Base-by-base conservation (phyloP, 2,329 filamentous ascomycete species). In the Scedosporium apiospermum region DNA sequence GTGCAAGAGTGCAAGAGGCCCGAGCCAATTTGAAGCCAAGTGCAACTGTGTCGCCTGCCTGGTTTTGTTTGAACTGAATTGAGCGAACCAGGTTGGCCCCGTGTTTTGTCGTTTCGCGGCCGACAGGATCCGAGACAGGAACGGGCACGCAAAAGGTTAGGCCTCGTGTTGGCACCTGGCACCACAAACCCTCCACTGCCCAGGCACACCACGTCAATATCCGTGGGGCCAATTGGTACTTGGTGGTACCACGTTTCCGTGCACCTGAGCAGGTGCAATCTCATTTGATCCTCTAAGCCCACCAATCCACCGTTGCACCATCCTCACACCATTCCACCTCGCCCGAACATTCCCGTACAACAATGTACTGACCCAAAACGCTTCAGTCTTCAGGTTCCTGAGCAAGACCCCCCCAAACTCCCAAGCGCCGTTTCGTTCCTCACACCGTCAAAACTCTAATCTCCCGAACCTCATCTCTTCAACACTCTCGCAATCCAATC, bases 401-500 rank as follows among this genome's bases (percentile, higher is more conserved):
- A 38, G 34, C 26, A 3, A 26, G 26, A 18, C 9, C 16, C 9
- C 16, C n/a, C 41, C 26, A 34, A 6, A 30, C n/a, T 51, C 42
- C 23, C 38, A 34, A 18, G 44, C 41, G 42, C 58, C 34, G 38
- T 60, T 49, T 46, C 30, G 34, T 30, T 53, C 26, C 59, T 44
- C 49, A 41, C 23, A 51, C 59, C 59, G 46, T 53, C 59, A 30
- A 61, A 61, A 61, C 21, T 61, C 59, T 51, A 61, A 51, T 61
- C 41, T 61, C 49, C 26, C 44, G 10, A 53, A 61, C 26, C 27
- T 44, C 59, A 10, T 53, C 59, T 7, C 16, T 34, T 34, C 16
- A 21, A 18, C 44, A 23, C 21, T 27, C 34, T 38, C 34, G 34
- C 41, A 26, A 44, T 51, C 21, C 38, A 18, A 51, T 23, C 58